Evolutionary conservation across 345 rosid genomes (phyloP).

Genomic region (Citrus trifoliata): DNA sequence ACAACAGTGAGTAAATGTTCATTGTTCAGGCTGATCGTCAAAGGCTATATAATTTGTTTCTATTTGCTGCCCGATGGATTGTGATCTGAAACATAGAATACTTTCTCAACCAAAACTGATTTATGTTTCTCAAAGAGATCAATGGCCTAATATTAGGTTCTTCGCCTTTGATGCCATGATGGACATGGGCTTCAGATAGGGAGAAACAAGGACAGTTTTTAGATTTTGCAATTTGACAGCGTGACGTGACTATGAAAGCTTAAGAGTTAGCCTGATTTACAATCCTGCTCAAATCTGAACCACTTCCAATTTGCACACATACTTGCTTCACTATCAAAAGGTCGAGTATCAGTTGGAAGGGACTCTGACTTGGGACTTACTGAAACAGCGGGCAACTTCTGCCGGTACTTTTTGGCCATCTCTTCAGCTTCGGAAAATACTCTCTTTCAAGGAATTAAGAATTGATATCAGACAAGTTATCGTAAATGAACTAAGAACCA

Average conservation of each 20-base stretch:
- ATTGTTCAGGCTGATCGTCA: not conserved
- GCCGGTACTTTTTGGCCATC: conserved; percentile 77
- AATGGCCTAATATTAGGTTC: conserved; percentile 4
- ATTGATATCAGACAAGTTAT: conserved; percentile 5
- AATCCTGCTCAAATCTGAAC: conserved; percentile 68
- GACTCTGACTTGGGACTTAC: conserved; percentile 20
- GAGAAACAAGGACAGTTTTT: not conserved
- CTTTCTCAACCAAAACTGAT: not conserved
- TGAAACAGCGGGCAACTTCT: conserved; percentile 41
- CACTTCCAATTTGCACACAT: conserved; percentile 85
- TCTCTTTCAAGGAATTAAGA: conserved; percentile 36
- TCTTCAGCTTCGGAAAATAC: conserved; percentile 81
- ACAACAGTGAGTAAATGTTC: not conserved
- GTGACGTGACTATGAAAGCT: not conserved
- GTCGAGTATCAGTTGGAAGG: conserved; percentile 30
- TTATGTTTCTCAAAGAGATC: not conserved
- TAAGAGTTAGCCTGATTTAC: conserved; percentile 16
- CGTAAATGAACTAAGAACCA: not conserved
- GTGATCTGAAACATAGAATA: not conserved
- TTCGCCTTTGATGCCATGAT: not conserved
- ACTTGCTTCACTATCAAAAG: conserved; percentile 50
- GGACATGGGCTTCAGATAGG: not conserved
- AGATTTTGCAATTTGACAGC: not conserved
- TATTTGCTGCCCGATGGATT: not conserved
- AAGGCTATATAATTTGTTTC: not conserved